phyloP scores from a whole-genome alignment of 2,329 filamentous ascomycete genomes.

The Fusarium bulbicola region DNA sequence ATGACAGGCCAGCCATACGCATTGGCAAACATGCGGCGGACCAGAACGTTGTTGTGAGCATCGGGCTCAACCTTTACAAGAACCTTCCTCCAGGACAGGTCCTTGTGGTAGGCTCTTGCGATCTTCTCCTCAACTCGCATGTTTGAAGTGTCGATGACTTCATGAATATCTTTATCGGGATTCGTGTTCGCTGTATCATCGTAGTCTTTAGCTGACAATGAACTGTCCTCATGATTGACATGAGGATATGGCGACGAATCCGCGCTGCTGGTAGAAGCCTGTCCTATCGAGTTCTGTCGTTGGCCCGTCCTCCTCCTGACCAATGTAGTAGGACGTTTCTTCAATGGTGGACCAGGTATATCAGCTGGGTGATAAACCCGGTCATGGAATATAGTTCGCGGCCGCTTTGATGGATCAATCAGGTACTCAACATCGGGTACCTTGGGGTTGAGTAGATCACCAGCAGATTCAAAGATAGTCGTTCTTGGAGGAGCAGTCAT shows the following conservation, averaged over 20 bases:
- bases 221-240: conserved; percentile 55
- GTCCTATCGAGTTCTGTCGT: conserved; percentile 36
- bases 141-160: conserved; percentile 64
- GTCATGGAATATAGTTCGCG: conserved; percentile 95
- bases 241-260: conserved; percentile 48
- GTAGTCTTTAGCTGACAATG: conserved; percentile 58
- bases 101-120: conserved; percentile 90
- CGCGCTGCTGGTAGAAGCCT: conserved; percentile 40
- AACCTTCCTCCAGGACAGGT: conserved; percentile 95
- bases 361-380: conserved; percentile 93
- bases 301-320: conserved; percentile 45
- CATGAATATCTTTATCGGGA: conserved; percentile 52
- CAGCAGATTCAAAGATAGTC: conserved; percentile 93
- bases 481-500: conserved; percentile 84
- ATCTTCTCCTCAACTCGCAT: conserved; percentile 99
- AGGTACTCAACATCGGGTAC: conserved; percentile 84
- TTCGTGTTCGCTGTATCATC: conserved; percentile 61
- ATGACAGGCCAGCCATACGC: conserved; percentile 98
- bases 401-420: conserved; percentile 81
- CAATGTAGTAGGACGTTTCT: conserved; percentile 58
- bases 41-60: conserved; percentile 98
- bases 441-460: conserved; percentile 90
- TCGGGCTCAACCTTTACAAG: conserved; percentile 95
- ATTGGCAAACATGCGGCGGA: conserved; percentile 95
- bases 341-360: conserved; percentile 82